Base-by-base conservation (phyloP, 2,329 filamentous ascomycete species). In the Pseudocercospora ulei region DNA sequence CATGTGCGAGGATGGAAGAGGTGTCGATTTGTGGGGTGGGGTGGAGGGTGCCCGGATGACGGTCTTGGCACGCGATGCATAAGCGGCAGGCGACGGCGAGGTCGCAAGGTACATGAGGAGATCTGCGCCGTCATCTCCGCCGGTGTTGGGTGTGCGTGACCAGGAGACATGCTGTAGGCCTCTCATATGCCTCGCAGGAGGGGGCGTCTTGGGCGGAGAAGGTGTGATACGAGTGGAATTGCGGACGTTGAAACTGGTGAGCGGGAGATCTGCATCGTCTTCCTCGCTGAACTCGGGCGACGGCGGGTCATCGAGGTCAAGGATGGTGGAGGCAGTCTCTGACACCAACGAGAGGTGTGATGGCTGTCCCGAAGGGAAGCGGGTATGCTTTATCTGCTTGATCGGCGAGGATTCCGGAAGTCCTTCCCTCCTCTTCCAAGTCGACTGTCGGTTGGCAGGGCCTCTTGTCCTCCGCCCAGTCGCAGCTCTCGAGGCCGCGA, bases 31-130 rank as follows among this genome's bases (percentile, higher is more conserved):
- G 22, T 63, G 57, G 4, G 67, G 68, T 69, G 73, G 68, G 7
- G 73, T 76, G 18, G 72, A 69, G 38, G 76, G 62, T 27, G 69
- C 56, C 34, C 65, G 56, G 31, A 50, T 66, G 34, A 67, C 65
- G 28, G 71, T 59, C 49, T 65, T 66, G 38, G 58, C 50, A 14
- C 38, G 35, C 27, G 39, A 39, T 37, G 39, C 35, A 26, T 40
- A 40, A 13, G 46, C 76, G 30, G 83, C 85, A 0, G 86, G 85
- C 0, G 86, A 93, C 1, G 90, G 90, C 4, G 88, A 96, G 35
- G 85, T 84, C 33, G 87, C 87, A 9, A 96, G 75, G 60, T 88
- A 95, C 29, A 90, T 85, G 3, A 94, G 56, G 1, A 92, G 79
- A 55, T 85, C 86, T 4, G 82, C 82, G 18, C 85, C 87, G 56